phyloP scores from a whole-genome alignment of 164 flowering plant species.

The Umbellularia californica region DNA sequence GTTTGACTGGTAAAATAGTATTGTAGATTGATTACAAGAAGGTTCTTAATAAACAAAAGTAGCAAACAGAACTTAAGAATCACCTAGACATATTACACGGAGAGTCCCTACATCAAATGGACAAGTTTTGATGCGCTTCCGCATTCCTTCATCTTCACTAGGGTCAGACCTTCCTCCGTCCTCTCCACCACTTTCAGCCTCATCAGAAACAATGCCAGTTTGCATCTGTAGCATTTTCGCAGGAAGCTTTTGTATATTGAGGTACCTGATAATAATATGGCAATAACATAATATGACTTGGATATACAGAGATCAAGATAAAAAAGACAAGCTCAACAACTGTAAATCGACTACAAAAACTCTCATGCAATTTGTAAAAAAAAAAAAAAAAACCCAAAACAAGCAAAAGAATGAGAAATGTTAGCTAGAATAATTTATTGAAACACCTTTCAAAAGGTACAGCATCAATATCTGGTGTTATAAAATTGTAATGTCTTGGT shows the following conservation, averaged over 20 bases:
- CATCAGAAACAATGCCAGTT: constrained; percentile 30
- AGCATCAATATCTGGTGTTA: too few relatives aligned
- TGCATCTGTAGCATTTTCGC: constrained; percentile 52
- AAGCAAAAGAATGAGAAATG: too few relatives aligned
- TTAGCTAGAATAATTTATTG: too few relatives aligned
- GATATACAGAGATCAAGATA: too few relatives aligned
- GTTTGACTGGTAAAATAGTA: background rate
- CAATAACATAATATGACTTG: too few relatives aligned
- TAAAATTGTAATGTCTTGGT: too few relatives aligned
- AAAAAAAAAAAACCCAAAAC: too few relatives aligned
- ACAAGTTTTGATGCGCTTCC: constrained; percentile 17
- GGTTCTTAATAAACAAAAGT: background rate
- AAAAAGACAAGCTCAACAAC: too few relatives aligned
- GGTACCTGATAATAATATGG: constrained; percentile 45
- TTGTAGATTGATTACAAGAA: background rate
- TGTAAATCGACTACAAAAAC: too few relatives aligned
- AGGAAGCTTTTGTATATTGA: constrained; percentile 70
- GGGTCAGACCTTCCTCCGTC: constrained; percentile 40
- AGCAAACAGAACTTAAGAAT: constrained; percentile 7
- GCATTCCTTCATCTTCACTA: constrained; percentile 29
- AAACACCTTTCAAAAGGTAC: too few relatives aligned
- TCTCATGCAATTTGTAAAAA: too few relatives aligned
- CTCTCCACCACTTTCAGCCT: constrained; percentile 37
- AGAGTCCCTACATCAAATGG: constrained; percentile 56
- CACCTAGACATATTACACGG: constrained; percentile 60